These are phyloP conservation scores for Bryum argenteum DNA, from an alignment of 225 moss, liverwort and hornwort species.

Conservation along the genomic window DNA sequence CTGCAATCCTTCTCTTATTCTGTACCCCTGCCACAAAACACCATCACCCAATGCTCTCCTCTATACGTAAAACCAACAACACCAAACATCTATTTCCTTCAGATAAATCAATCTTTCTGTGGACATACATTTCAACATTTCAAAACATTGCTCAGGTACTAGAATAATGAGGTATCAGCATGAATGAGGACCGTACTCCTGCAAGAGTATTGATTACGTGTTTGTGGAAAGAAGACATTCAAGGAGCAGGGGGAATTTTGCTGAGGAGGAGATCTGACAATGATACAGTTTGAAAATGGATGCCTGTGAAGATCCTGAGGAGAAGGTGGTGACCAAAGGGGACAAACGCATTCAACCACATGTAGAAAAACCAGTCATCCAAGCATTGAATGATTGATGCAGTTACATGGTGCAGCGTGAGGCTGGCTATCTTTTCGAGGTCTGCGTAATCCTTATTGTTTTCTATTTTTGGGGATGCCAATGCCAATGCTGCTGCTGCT, in stretches of 20 bases:
- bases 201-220: too few species aligned
- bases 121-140: too few species aligned
- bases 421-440: not conserved
- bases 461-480: not conserved
- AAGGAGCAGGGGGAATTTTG: not conserved
- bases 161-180: too few species aligned
- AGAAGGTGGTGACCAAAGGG: conserved; percentile 27
- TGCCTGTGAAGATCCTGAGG: not conserved
- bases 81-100: too few species aligned
- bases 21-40: too few species aligned
- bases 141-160: too few species aligned
- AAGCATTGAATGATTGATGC: conserved; percentile 35
- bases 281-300: conserved; percentile 4
- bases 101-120: too few species aligned
- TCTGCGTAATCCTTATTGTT: not conserved
- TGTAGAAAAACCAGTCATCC: not conserved
- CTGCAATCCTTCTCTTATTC: not conserved
- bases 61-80: too few species aligned
- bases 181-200: too few species aligned
- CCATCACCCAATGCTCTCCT: too few species aligned
- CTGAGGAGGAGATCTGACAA: not conserved
- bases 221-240: too few species aligned
- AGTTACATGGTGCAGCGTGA: not conserved
- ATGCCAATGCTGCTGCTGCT: not conserved
- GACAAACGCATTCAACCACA: conserved; percentile 27